phyloP scores from a whole-genome alignment of 805 yeast genomes.

The Metschnikowia baotianmanensis region DNA sequence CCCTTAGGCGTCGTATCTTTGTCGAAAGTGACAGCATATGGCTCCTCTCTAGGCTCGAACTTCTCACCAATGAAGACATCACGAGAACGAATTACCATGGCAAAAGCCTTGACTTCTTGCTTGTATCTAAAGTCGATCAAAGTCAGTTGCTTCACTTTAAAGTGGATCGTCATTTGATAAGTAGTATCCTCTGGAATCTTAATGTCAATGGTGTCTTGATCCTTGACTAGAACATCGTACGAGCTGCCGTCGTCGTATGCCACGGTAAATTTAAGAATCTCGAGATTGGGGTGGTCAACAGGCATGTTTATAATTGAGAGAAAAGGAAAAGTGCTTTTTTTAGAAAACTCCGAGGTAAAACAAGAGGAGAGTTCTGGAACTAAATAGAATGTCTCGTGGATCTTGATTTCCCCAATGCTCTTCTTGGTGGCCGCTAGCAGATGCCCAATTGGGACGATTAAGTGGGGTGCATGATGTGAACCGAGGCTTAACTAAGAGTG shows the following conservation, averaged over 20 bases:
- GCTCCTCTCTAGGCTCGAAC: slow-evolving; percentile 34
- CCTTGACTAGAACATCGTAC: slow-evolving; percentile 27
- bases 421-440: too few relatives aligned
- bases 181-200: slow-evolving; percentile 38
- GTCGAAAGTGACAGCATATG: slow-evolving; percentile 29
- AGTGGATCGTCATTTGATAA: slow-evolving; percentile 32
- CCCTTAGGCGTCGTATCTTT: slow-evolving; percentile 41
- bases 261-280: slow-evolving; percentile 30
- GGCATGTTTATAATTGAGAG: too few relatives aligned
- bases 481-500: too few relatives aligned
- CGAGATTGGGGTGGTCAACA: slow-evolving; percentile 30
- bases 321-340: too few relatives aligned
- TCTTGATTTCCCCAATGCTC: too few relatives aligned
- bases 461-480: too few relatives aligned
- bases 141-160: slow-evolving; percentile 28
- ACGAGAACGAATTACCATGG: slow-evolving; percentile 31
- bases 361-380: too few relatives aligned
- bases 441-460: too few relatives aligned
- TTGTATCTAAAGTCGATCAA: slow-evolving; percentile 33
- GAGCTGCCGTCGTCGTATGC: slow-evolving; percentile 29
- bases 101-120: slow-evolving; percentile 36
- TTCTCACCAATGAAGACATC: slow-evolving; percentile 31
- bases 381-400: too few relatives aligned
- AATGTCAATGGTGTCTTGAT: slow-evolving; percentile 27
- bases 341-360: too few relatives aligned